phyloP scores from a whole-genome alignment of 805 yeast genomes.

The Tetrapisispora nanseiensis region DNA sequence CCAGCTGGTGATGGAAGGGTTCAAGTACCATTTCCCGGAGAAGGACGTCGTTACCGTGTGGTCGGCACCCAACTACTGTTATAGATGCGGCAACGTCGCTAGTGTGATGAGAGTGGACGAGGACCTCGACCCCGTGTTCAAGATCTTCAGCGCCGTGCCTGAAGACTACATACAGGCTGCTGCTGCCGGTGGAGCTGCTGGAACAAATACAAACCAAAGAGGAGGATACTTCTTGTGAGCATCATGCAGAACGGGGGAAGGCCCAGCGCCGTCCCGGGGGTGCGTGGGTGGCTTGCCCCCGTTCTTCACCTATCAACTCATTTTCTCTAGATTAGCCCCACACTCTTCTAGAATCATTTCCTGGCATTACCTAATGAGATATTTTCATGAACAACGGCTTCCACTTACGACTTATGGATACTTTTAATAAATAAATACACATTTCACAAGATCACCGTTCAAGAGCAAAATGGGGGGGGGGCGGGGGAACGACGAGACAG shows the following conservation, averaged over 20 bases:
- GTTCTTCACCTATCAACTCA: too few species aligned
- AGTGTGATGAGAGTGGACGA: slow-evolving; percentile 95
- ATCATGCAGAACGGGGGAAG: too few species aligned
- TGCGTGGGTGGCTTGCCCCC: too few species aligned
- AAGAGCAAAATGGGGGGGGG: too few species aligned
- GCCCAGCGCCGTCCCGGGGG: too few species aligned
- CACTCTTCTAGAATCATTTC: too few species aligned
- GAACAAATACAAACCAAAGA: slow-evolving; percentile 22
- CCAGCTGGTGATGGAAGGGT: slow-evolving; percentile 97
- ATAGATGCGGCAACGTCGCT: slow-evolving; percentile 96
- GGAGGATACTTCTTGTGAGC: slow-evolving; percentile 29
- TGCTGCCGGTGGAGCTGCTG: slow-evolving; percentile 7
- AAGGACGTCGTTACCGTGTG: slow-evolving; percentile 96
- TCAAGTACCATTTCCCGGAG: slow-evolving; percentile 90
- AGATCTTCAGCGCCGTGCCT: slow-evolving; percentile 91
- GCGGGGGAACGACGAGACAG: too few species aligned
- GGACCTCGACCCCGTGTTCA: slow-evolving; percentile 76
- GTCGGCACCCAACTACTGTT: slow-evolving; percentile 96
- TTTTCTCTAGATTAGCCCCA: too few species aligned
- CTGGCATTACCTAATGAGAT: too few species aligned
- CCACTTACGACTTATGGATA: not conserved
- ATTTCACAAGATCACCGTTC: too few species aligned
- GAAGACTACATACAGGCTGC: slow-evolving; percentile 46
- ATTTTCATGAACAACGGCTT: too few species aligned
- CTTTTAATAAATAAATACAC: not conserved